phyloP scores from a whole-genome alignment of 2,329 filamentous ascomycete species.

The Lomentospora prolificans region DNA sequence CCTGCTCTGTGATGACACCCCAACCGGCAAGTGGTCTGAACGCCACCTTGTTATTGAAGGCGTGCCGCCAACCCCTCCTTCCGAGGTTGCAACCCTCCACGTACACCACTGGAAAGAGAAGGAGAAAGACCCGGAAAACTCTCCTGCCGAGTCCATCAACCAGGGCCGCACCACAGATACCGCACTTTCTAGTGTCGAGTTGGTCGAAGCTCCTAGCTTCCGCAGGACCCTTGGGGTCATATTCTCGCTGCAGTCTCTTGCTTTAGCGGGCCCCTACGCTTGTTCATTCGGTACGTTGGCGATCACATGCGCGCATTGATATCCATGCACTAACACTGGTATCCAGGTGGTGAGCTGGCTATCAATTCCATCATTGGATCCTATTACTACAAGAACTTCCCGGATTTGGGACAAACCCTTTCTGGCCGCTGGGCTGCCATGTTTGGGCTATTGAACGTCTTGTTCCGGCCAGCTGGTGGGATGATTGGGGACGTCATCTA shows the following conservation, averaged over 20 bases:
- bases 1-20: slow-evolving; percentile 69
- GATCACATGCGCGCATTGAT: no score
- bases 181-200: slow-evolving; percentile 42
- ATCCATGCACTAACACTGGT: not conserved
- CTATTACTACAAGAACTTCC: slow-evolving; percentile 52
- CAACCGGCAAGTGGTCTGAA: slow-evolving; percentile 72
- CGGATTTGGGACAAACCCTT: slow-evolving; percentile 42
- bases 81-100: not conserved
- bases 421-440: slow-evolving; percentile 57
- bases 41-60: slow-evolving; percentile 13
- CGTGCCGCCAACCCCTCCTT: not conserved
- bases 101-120: slow-evolving; percentile 19
- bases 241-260: slow-evolving; percentile 42
- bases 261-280: slow-evolving; percentile 45
- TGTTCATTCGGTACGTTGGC: slow-evolving; percentile 42
- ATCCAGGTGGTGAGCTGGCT: slow-evolving; percentile 46
- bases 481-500: slow-evolving; percentile 42
- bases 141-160: not conserved
- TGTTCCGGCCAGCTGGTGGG: slow-evolving; percentile 58
- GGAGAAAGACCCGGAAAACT: not conserved
- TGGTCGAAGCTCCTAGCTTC: slow-evolving; percentile 46
- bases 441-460: slow-evolving; percentile 65
- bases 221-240: slow-evolving; percentile 34
- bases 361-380: slow-evolving; percentile 50
- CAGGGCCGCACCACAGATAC: slow-evolving; percentile 34